A percentile compares a stretch with the other conserved stretches of the same genome.
Conservation (phyloP, 2,329 filamentous ascomycete species). For the Fonsecaea nubica region DNA sequence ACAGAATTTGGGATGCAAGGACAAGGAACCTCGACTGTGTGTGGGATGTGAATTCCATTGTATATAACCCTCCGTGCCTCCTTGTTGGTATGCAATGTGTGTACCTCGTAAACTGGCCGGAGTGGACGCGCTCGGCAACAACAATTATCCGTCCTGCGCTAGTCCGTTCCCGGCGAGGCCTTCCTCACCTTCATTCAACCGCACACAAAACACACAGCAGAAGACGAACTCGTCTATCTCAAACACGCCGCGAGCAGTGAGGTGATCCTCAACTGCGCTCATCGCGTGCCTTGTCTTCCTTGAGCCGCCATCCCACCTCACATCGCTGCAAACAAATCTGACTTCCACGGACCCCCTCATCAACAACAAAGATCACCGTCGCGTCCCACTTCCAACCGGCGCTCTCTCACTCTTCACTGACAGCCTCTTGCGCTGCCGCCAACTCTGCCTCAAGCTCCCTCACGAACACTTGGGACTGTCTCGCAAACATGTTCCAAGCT, state of each 20-base stretch:
- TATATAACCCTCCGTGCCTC: background rate
- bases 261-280: no score
- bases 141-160: background rate
- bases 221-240: background rate
- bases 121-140: background rate
- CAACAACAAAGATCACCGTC: background rate
- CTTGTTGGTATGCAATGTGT: background rate
- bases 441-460: background rate
- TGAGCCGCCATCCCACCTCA: no score
- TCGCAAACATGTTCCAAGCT: background rate
- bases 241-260: no score
- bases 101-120: no score
- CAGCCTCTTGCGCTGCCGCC: background rate
- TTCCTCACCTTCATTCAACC: background rate
- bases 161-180: background rate
- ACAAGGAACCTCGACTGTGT: background rate
- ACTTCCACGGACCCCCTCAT: no score
- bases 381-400: background rate
- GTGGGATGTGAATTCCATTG: no score
- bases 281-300: no score
- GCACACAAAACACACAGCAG: background rate
- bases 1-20: background rate
- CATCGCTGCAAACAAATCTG: no score
- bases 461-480: background rate
- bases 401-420: background rate